Base-by-base conservation (phyloP, 352 stramenopile species). In the Phytophthora constricta region DNA sequence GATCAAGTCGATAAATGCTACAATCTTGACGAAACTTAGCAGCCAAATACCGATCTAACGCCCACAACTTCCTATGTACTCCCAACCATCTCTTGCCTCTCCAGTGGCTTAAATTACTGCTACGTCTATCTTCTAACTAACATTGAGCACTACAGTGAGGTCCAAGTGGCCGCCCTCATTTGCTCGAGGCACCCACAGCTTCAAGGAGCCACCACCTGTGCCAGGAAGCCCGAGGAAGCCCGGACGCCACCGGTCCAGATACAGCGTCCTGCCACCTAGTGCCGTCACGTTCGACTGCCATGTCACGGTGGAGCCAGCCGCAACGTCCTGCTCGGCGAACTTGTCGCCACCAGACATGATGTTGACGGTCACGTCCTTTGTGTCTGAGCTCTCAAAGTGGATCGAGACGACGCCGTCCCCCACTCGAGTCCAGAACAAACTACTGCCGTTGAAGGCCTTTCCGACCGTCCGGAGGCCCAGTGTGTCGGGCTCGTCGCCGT, bases 391-490 rank as follows among this genome's bases (percentile, higher is more conserved):
- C 0, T 42, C 52, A 42, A 91, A 89, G 1, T 62, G 74, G 60
- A 89, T 70, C 2, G 55, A 64, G 13, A 89, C 62, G 10, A 71
- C 31, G 3, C 84, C 81, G 48, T 87, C 77, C n/a, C 78, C 79
- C 0, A 42, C 37, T 14, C 80, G 77, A 14, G 66, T 79, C 80
- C 80, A 89, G 1, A 72, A 72, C n/a, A 74, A 69, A 2, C 31
- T 65, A 51, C 65, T 88, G 43, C 53, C 43, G 0, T 70, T 52
- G 22, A 91, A 89, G 3, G 76, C 80, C 10, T 84, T 71, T 52
- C 81, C 68, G 0, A 89, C 57, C 0, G 59, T 72, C 0, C 19
- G 50, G 1, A 91, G 39, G 9, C 76, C 82, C 5, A 91, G 72
- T 0, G 79, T 82, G 34, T 79, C 48, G 22, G 77, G 65, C 2